phyloP scores from a whole-genome alignment of 2,329 filamentous ascomycete genomes.

The Beauveria bassiana region DNA sequence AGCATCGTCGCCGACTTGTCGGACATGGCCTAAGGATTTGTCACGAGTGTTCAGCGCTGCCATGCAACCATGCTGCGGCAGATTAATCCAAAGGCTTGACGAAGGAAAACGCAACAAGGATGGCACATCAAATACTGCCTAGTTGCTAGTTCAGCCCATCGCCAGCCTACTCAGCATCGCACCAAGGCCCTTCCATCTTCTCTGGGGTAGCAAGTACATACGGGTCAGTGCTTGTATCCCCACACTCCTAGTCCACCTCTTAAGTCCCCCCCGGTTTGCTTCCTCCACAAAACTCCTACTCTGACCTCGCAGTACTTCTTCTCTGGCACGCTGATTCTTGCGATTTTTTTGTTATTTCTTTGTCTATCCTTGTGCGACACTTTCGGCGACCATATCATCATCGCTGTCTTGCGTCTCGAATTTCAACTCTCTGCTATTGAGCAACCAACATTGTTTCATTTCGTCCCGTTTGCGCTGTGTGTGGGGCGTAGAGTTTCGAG shows the following conservation, averaged over 20 bases:
- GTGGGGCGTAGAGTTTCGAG: slow-evolving; percentile 1
- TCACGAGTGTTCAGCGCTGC: background rate
- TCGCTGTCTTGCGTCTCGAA: background rate
- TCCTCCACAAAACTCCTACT: background rate
- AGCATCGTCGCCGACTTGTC: background rate
- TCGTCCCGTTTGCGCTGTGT: background rate
- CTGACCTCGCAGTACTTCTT: background rate
- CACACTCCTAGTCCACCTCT: background rate
- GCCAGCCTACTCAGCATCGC: background rate
- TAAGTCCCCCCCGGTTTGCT: background rate
- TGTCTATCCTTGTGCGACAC: background rate
- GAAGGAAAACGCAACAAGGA: too few relatives aligned
- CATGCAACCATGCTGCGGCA: background rate
- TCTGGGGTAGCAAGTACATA: background rate
- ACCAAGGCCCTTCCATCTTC: background rate
- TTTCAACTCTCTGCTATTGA: background rate
- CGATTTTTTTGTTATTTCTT: too few relatives aligned
- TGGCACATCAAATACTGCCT: too few relatives aligned
- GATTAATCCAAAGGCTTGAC: too few relatives aligned
- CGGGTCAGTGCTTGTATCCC: background rate
- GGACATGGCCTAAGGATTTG: background rate
- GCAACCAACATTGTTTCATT: background rate
- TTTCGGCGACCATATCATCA: background rate
- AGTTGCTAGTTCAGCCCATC: too few relatives aligned
- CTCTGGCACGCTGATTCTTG: too few relatives aligned